These are phyloP conservation scores for Porcisia hertigi DNA, from an alignment of 208 protist genomes.

Conservation along the genomic window DNA sequence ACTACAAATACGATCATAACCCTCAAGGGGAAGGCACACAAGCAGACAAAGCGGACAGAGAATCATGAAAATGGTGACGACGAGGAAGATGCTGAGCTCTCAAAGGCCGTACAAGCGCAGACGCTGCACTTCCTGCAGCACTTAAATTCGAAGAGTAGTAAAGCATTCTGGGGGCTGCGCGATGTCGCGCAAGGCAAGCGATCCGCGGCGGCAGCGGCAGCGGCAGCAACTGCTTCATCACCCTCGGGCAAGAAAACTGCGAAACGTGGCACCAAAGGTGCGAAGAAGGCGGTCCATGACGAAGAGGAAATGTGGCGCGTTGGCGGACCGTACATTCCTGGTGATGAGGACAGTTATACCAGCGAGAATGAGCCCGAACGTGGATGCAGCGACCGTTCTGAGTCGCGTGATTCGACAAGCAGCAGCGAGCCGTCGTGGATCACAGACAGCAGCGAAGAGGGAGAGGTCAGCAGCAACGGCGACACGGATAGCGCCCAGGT, in stretches of 20 bases:
- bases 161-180: slow-evolving; percentile 66
- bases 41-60: neutral
- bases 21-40: neutral
- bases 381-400: neutral
- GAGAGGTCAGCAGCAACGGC: slow-evolving; percentile 13
- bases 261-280: slow-evolving; percentile 3
- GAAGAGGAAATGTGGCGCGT: slow-evolving; percentile 29
- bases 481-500: slow-evolving; percentile 6
- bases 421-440: slow-evolving; percentile 67
- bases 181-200: slow-evolving; percentile 58
- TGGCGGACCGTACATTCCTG: slow-evolving; percentile 20
- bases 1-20: neutral
- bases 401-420: slow-evolving; percentile 14
- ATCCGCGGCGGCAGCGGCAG: neutral
- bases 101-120: slow-evolving; percentile 51
- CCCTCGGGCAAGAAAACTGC: neutral
- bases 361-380: neutral
- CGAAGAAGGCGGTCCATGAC: slow-evolving; percentile 17
- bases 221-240: slow-evolving; percentile 3
- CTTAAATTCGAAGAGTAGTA: slow-evolving; percentile 36
- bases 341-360: neutral
- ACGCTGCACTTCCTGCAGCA: slow-evolving; percentile 53
- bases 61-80: slow-evolving; percentile 25
- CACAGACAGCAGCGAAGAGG: slow-evolving; percentile 51
- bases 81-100: slow-evolving; percentile 54